Conservation (phyloP, 768 basidiomycete species). For the Filobasidium wieringae region DNA sequence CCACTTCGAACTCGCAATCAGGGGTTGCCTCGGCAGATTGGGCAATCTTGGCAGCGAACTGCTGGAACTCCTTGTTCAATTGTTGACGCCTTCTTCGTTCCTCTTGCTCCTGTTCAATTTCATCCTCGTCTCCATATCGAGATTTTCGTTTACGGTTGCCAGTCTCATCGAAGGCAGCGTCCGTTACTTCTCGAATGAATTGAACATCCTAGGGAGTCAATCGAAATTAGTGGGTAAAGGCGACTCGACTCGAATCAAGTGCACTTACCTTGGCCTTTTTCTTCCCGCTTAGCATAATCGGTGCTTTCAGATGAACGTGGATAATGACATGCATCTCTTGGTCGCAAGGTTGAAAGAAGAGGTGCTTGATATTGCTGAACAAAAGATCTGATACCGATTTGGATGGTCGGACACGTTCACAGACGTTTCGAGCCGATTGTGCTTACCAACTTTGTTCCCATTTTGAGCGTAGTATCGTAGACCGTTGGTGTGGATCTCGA, state of each 20-base stretch:
- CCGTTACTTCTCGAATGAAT: conserved; percentile 95
- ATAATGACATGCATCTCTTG: conserved; percentile 87
- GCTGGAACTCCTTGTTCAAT: conserved; percentile 87
- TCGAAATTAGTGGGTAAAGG: too few relatives aligned
- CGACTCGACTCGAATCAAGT: neutral
- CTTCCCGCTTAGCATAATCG: conserved; percentile 98
- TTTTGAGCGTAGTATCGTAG: conserved; percentile 78
- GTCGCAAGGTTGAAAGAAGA: conserved; percentile 98
- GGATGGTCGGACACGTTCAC: neutral
- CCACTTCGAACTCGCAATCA: conserved; percentile 69
- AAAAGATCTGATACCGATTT: conserved; percentile 55
- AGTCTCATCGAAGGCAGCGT: conserved; percentile 96
- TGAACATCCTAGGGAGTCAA: conserved; percentile 63
- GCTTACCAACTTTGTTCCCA: conserved; percentile 80
- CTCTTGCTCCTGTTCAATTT: conserved; percentile 96
- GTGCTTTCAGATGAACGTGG: conserved; percentile 82
- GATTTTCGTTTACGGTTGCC: conserved; percentile 97
- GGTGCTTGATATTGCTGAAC: conserved; percentile 93
- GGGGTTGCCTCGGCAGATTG: conserved; percentile 71
- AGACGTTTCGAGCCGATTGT: neutral
- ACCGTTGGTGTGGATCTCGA: conserved; percentile 96
- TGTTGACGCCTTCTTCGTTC: conserved; percentile 78
- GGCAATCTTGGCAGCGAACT: conserved; percentile 82
- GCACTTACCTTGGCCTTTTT: conserved; percentile 67
- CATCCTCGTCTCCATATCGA: conserved; percentile 95